Evolutionary conservation across 2,329 filamentous ascomycete species (phyloP), one percentile per base, ranked within the genome.

Genomic region (Aspergillus felis): DNA sequence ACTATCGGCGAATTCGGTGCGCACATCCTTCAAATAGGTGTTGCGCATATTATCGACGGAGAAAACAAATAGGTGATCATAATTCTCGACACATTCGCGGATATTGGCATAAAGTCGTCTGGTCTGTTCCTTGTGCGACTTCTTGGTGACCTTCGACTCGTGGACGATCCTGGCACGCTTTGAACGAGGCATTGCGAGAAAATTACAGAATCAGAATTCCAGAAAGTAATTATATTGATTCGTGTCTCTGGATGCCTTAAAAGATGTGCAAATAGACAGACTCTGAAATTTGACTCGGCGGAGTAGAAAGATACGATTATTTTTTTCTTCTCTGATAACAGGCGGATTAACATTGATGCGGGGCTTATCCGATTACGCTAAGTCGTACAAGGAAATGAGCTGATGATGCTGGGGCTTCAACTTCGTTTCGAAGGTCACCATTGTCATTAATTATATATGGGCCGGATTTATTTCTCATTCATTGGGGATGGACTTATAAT

Each of bases 31-130:
- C 70, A 97, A 81, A 77, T 96, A 92, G 67, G 88, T 95, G 81
- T 99, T 99, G 75, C 94, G 91, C 91, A 96, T 96, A 81, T 97
- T 97, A 73, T 96, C 90, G 66, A 99, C 88, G 70, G 85, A 84
- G 76, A 99, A 96, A 73, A 97, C 90, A 78, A 95, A 95, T 79
- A 93, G 89, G 82, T 93, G 87, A 77, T 92, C 85, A 82, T 93
- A 96, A 71, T 90, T 81, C 72, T 92, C 88, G 59, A 95, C 83
- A 70, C 87, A 87, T 74, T 92, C 88, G 75, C 92, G 91, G 64
- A 99, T 89, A 75, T 90, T 91, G 76, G 88, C 82, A 79, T 93
- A 96, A 62, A 97, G 88, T 71, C 88, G 87, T 71, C 92, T 85
- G 76, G 92, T 92, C 59, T 87, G 80, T 76, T 97, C 89, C 81